Conservation (phyloP, 2,329 filamentous ascomycete species). For the Paecilomyces sp. region DNA sequence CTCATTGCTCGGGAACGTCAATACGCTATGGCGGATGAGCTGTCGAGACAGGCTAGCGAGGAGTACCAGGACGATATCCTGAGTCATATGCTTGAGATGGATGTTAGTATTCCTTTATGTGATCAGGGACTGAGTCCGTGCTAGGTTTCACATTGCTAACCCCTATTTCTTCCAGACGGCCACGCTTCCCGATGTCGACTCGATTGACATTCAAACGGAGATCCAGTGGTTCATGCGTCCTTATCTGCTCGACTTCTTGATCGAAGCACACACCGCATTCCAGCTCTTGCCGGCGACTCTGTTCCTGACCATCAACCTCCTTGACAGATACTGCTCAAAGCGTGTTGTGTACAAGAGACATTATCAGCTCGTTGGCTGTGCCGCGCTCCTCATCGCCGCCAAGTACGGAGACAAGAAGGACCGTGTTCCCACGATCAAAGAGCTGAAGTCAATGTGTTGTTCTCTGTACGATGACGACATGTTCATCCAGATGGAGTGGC, state of each 20-base stretch:
- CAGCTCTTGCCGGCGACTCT: conserved; percentile 88
- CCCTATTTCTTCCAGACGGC: conserved; percentile 50
- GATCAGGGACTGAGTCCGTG: conserved; percentile 10
- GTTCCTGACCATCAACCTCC: conserved; percentile 90
- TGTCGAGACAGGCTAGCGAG: conserved; percentile 75
- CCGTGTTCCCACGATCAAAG: conserved; percentile 91
- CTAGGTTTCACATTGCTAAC: conserved; percentile 2
- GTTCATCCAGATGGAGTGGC: conserved; percentile 99
- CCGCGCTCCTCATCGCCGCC: conserved; percentile 88
- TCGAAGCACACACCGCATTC: conserved; percentile 94
- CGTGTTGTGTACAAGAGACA: conserved; percentile 98
- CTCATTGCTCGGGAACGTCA: conserved; percentile 75
- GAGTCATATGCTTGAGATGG: conserved; percentile 92
- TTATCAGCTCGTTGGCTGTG: conserved; percentile 95
- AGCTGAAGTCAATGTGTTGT: conserved; percentile 99
- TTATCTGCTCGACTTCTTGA: conserved; percentile 94
- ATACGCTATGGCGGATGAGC: conserved; percentile 79
- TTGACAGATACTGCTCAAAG: conserved; percentile 96
- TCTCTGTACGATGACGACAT: conserved; percentile 97
- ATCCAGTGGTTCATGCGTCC: conserved; percentile 99
- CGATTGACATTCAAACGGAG: conserved; percentile 98
- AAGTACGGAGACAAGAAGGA: conserved; percentile 99
- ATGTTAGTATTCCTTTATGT: conserved; percentile 43
- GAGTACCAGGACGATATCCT: conserved; percentile 94
- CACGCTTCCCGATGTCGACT: conserved; percentile 90